Base-by-base conservation (phyloP, 2,329 filamentous ascomycete species). In the Metarhizium humberi region DNA sequence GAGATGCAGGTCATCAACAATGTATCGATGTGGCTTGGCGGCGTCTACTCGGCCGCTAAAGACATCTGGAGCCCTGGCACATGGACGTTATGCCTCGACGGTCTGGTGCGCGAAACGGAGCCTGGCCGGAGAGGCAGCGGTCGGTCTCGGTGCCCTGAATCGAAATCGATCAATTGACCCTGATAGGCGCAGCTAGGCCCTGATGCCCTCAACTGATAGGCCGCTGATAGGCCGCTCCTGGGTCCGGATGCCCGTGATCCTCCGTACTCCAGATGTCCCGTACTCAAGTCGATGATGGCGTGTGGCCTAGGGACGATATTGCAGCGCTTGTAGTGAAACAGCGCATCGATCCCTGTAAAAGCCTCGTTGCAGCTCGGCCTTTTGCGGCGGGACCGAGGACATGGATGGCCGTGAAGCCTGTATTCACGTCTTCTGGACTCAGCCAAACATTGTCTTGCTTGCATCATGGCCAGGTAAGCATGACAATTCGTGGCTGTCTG, bases 401-500 rank as follows among this genome's bases (percentile, higher is more conserved):
- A 45, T 45, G 42, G 42, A 45, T 45, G 42, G 42, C 14, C 42
- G 13, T 16, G 13, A 45, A 16, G n/a, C 13, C 42, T 18, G 6
- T 16, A 7, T 45, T 45, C n/a, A 40, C 14, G 14, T 10, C 10
- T 10, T 14, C 36, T 38, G 14, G 36, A 4, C 36, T 40, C 36
- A 40, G 36, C 36, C 10, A 38, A 40, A 40, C 36, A 40, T 40
- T 40, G 25, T 25, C 36, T 40, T 40, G 36, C 36, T 40, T 14
- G 8, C 6, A 5, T 32, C 49, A n/a, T 55, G 13, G 6, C 32
- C 32, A 20, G 50, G 47, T 34, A 34, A 42, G 32, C 54, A 52
- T 51, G 42, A 52, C 50, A 50, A 52, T 18, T 55, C 48, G 49
- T 48, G 49, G 49, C 54, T 32, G 42, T 38, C 16, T 14, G 34